Percentiles rank a stretch among this genome's conserved stretches.
Conservation (phyloP, 441 rosid genomes). For the Erodium moschatum region DNA sequence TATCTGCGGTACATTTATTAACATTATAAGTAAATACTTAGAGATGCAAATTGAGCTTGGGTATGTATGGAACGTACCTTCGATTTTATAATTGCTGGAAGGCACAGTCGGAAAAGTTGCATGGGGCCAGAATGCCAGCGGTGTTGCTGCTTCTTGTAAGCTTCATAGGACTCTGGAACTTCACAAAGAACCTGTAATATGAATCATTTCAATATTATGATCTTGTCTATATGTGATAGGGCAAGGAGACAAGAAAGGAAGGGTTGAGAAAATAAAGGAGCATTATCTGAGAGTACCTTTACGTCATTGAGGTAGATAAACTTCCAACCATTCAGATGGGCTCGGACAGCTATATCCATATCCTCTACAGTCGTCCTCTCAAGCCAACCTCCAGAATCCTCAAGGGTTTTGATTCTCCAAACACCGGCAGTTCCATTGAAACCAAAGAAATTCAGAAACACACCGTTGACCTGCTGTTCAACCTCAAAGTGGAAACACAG, state of each 20-base stretch:
- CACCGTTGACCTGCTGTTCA: conserved; percentile 86
- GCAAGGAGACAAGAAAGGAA: too few species aligned
- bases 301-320: conserved; percentile 86
- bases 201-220: too few species aligned
- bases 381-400: conserved; percentile 94
- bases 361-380: conserved; percentile 92
- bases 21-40: conserved; percentile 1
- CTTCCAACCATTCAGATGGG: conserved; percentile 78
- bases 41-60: background rate
- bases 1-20: conserved; percentile 41
- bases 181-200: conserved; percentile 67
- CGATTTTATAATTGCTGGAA: conserved; percentile 70
- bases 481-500: conserved; percentile 90
- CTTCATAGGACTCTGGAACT: conserved; percentile 91
- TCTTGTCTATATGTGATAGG: too few species aligned
- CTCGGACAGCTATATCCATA: conserved; percentile 87
- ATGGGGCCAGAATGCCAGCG: conserved; percentile 98
- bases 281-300: conserved; percentile 40
- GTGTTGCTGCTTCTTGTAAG: conserved; percentile 95
- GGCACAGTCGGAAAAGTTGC: conserved; percentile 89
- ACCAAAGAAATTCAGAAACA: conserved; percentile 78
- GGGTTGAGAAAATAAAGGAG: too few species aligned
- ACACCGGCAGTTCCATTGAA: conserved; percentile 97
- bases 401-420: conserved; percentile 89
- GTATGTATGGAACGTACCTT: conserved; percentile 35